Evolutionary conservation across 2,329 filamentous ascomycete genomes (phyloP).

Genomic region (Plectosphaerella sp.): DNA sequence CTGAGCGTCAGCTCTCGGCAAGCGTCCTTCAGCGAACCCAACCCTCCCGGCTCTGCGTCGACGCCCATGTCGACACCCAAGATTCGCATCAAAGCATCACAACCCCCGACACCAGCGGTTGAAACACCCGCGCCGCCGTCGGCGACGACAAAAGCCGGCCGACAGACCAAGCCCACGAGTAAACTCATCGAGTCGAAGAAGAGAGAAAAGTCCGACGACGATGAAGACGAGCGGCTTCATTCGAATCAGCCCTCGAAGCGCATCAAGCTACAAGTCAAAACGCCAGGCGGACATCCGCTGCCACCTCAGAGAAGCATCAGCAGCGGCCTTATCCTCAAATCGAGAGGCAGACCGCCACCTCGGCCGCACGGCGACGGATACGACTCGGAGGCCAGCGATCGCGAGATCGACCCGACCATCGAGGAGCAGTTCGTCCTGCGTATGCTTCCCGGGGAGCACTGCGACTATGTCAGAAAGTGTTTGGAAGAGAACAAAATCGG

Average conservation of each 20-base stretch:
- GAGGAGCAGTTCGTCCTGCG: slow-evolving; percentile 88
- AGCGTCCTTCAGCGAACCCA: slow-evolving; percentile 13
- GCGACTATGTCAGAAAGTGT: slow-evolving; percentile 73
- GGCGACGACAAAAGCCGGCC: slow-evolving; percentile 55
- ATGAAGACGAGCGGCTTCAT: slow-evolving; percentile 39
- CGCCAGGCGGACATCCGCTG: slow-evolving; percentile 12
- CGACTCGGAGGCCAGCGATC: slow-evolving; percentile 91
- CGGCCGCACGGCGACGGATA: slow-evolving; percentile 83
- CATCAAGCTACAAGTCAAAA: slow-evolving; percentile 44
- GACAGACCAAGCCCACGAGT: slow-evolving; percentile 54
- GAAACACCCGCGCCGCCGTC: slow-evolving; percentile 18
- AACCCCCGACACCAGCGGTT: slow-evolving; percentile 29
- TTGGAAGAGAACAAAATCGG: slow-evolving; percentile 78
- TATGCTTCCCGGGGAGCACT: slow-evolving; percentile 81
- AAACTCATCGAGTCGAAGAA: slow-evolving; percentile 57
- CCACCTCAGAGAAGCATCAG: slow-evolving; percentile 23
- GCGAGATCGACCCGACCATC: slow-evolving; percentile 79
- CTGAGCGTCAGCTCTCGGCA: slow-evolving; percentile 14
- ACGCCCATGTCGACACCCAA: slow-evolving; percentile 20
- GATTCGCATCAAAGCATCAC: slow-evolving; percentile 34
- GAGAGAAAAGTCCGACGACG: slow-evolving; percentile 50
- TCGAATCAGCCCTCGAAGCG: slow-evolving; percentile 39
- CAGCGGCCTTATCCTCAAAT: slow-evolving; percentile 44
- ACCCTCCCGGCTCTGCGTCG: slow-evolving; percentile 10
- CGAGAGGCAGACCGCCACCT: slow-evolving; percentile 63